These are phyloP conservation scores for Ganoderma lucidum DNA, from an alignment of 1,284 basidiomycete species.

Conservation along the genomic window DNA sequence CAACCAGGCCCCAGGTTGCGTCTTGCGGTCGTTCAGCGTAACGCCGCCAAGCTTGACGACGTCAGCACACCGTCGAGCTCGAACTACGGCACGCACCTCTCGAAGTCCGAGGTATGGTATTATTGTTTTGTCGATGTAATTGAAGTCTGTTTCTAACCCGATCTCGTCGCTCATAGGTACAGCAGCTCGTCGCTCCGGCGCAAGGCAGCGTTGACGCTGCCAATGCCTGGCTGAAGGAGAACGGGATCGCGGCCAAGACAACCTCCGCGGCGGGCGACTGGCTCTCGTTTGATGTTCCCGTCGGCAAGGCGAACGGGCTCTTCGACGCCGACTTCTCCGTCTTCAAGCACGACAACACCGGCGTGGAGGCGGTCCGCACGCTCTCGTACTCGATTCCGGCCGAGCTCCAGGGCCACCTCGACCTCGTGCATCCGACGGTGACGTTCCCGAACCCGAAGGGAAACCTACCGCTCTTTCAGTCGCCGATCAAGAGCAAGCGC, in stretches of 20 bases:
- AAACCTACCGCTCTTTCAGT: slow-evolving; percentile 30
- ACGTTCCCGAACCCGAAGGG: slow-evolving; percentile 38
- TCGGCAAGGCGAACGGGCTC: slow-evolving; percentile 48
- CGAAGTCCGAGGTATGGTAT: slow-evolving; percentile 45
- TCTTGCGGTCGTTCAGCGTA: slow-evolving; percentile 44
- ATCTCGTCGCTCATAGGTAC: slow-evolving; percentile 39
- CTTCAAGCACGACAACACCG: slow-evolving; percentile 46
- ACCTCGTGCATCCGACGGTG: slow-evolving; percentile 53
- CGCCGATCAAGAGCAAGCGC: too few species aligned
- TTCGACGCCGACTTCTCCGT: slow-evolving; percentile 49
- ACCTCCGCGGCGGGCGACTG: slow-evolving; percentile 50
- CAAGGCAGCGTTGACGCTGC: slow-evolving; percentile 46
- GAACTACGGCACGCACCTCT: slow-evolving; percentile 44
- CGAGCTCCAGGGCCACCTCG: slow-evolving; percentile 46
- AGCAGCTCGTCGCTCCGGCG: slow-evolving; percentile 47
- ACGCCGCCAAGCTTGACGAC: slow-evolving; percentile 46
- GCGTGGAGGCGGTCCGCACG: slow-evolving; percentile 45
- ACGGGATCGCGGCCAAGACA: slow-evolving; percentile 43
- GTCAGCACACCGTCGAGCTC: slow-evolving; percentile 45
- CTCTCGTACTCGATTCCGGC: slow-evolving; percentile 53
- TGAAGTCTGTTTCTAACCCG: background rate
- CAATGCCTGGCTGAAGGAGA: slow-evolving; percentile 46
- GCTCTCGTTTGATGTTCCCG: slow-evolving; percentile 47
- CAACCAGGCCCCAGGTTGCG: slow-evolving; percentile 42
- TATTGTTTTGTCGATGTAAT: too few species aligned